Conservation (phyloP, 164 flowering plant species). For the Paratinospora sagittata region DNA sequence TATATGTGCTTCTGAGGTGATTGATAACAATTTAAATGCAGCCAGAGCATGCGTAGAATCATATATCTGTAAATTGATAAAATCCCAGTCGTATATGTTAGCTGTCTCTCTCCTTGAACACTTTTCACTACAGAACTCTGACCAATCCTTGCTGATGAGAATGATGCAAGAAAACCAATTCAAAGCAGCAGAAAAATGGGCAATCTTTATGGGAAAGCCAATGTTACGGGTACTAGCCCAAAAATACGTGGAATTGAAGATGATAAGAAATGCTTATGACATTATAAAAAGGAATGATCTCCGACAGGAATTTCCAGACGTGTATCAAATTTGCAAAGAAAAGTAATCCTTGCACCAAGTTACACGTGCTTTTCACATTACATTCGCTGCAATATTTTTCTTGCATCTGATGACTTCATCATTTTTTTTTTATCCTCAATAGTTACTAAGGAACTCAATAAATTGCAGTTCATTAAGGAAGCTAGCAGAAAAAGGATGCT, state of each 20-base stretch:
- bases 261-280: slow-evolving; percentile 53
- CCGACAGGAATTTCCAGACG: slow-evolving; percentile 65
- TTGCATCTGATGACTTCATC: background rate
- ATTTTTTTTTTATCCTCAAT: background rate
- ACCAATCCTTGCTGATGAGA: slow-evolving; percentile 53
- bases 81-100: slow-evolving; percentile 56
- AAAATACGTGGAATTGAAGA: slow-evolving; percentile 52
- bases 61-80: slow-evolving; percentile 43
- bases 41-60: slow-evolving; percentile 52
- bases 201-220: slow-evolving; percentile 80
- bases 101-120: slow-evolving; percentile 67
- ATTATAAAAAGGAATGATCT: slow-evolving; percentile 69
- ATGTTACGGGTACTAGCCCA: slow-evolving; percentile 61
- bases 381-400: slow-evolving; percentile 2
- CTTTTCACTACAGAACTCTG: slow-evolving; percentile 58
- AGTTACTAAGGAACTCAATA: slow-evolving; percentile 9
- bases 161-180: slow-evolving; percentile 55
- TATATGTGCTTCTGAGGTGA: slow-evolving; percentile 26
- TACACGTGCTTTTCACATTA: background rate
- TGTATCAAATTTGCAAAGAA: slow-evolving; percentile 60
- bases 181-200: slow-evolving; percentile 93
- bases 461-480: slow-evolving; percentile 63
- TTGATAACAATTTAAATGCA: slow-evolving; percentile 22
- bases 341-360: slow-evolving; percentile 32
- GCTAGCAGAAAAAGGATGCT: slow-evolving; percentile 88